Evolutionary conservation across 202 grass and related monocot species (phyloP).

Genomic region (Panicum virgatum): DNA sequence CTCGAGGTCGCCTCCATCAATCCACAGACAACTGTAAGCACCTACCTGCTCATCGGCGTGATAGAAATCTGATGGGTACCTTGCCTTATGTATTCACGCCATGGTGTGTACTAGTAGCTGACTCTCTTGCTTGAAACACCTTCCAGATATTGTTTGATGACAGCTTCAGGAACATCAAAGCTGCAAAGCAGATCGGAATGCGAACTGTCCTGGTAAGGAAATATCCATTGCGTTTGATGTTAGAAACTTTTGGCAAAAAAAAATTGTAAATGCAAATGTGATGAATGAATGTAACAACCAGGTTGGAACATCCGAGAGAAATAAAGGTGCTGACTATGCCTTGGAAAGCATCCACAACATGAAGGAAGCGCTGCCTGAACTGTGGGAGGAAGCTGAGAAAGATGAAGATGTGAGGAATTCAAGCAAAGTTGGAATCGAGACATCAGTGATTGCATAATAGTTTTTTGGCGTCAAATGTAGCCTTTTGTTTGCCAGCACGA

Average conservation of each 20-base stretch:
- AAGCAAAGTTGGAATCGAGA: slow-evolving; percentile 68
- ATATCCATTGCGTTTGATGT: neutral
- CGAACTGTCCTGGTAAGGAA: slow-evolving; percentile 64
- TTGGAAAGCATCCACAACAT: slow-evolving; percentile 85
- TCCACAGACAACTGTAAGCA: slow-evolving; percentile 68
- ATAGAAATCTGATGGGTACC: neutral
- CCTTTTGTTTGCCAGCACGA: neutral
- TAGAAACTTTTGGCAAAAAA: neutral
- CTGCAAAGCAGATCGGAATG: slow-evolving; percentile 69
- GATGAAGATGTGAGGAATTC: slow-evolving; percentile 61
- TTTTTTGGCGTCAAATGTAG: neutral
- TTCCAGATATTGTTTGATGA: slow-evolving; percentile 87
- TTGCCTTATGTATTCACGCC: neutral
- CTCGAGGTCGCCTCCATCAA: slow-evolving; percentile 66
- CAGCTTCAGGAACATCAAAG: slow-evolving; percentile 74
- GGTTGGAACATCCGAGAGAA: slow-evolving; percentile 74
- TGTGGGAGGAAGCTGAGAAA: slow-evolving; percentile 78
- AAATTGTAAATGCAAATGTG: neutral
- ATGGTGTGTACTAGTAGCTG: neutral
- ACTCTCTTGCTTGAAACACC: slow-evolving; percentile 4
- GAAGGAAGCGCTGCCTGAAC: slow-evolving; percentile 80
- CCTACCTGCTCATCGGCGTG: neutral
- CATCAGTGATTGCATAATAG: slow-evolving; percentile 60
- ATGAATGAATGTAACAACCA: slow-evolving; percentile 37
- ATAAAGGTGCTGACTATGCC: slow-evolving; percentile 76